A percentile compares a stretch with the other conserved stretches of the same genome.
Conservation (phyloP, 441 rosid species). For the Aleurites moluccanus region DNA sequence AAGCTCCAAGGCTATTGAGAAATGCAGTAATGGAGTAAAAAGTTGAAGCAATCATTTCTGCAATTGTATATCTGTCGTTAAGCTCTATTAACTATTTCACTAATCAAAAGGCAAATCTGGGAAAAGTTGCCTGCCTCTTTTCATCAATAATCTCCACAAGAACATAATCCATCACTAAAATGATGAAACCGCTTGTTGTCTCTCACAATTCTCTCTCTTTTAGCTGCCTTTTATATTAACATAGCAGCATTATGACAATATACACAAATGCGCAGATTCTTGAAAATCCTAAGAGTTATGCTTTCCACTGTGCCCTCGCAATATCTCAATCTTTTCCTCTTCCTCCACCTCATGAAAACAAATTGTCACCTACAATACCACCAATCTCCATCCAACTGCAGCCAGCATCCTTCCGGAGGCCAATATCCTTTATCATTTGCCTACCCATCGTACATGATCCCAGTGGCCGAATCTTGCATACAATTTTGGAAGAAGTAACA, state of each 20-base stretch:
- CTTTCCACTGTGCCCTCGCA: conserved; percentile 59
- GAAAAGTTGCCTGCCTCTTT: conserved; percentile 1
- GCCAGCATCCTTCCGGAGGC: conserved; percentile 65
- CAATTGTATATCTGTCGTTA: neutral
- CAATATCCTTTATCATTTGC: conserved; percentile 48
- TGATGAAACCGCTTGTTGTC: conserved; percentile 76
- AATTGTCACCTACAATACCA: conserved; percentile 55
- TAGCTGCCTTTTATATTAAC: conserved; percentile 45
- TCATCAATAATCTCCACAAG: conserved; percentile 81
- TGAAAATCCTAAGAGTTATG: conserved; percentile 50
- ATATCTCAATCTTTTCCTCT: conserved; percentile 48
- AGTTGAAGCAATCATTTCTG: too few species aligned
- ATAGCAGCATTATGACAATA: conserved; percentile 71
- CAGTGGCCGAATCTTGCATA: conserved; percentile 58
- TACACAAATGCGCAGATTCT: conserved; percentile 69
- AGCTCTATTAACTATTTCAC: neutral
- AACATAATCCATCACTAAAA: conserved; percentile 61
- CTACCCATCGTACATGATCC: conserved; percentile 59
- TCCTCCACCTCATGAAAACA: conserved; percentile 50
- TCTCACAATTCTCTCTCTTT: conserved; percentile 57
- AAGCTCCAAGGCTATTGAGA: too few species aligned
- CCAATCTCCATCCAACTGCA: conserved; percentile 69
- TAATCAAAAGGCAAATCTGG: neutral
- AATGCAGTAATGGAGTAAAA: too few species aligned
- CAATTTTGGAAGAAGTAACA: conserved; percentile 59